Evolutionary conservation across 2,329 filamentous ascomycete species (phyloP).

Genomic region (Alternaria sp.): DNA sequence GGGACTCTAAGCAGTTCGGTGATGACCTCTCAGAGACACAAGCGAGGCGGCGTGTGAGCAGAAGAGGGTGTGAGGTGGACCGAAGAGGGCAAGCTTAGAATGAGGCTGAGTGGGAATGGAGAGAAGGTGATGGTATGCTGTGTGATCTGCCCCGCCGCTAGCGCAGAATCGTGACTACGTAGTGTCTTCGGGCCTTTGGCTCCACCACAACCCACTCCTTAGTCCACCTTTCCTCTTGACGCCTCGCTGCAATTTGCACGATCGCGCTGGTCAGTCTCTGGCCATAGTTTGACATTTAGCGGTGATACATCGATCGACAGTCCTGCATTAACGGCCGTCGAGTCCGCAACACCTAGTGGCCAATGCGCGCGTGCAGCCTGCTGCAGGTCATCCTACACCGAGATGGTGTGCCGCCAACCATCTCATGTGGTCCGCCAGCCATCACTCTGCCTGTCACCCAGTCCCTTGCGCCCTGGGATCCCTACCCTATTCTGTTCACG

Average conservation of each 20-base stretch:
- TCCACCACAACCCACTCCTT: slow-evolving; percentile 1
- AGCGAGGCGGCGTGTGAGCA: slow-evolving; percentile 35
- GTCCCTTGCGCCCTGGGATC: slow-evolving; percentile 41
- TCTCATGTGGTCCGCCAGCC: slow-evolving; percentile 37
- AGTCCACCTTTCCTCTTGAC: slow-evolving; percentile 10
- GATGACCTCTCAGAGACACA: slow-evolving; percentile 31
- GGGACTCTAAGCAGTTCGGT: slow-evolving; percentile 28
- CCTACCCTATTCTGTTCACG: slow-evolving; percentile 38
- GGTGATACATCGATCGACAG: slow-evolving; percentile 40
- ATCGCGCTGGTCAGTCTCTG: slow-evolving; percentile 26
- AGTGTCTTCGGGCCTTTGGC: slow-evolving; percentile 22
- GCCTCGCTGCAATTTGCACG: slow-evolving; percentile 24
- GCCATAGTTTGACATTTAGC: slow-evolving; percentile 23
- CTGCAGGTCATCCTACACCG: slow-evolving; percentile 42
- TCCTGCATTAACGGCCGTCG: slow-evolving; percentile 43
- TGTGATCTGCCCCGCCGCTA: slow-evolving; percentile 33
- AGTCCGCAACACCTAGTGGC: slow-evolving; percentile 38
- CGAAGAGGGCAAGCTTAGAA: slow-evolving; percentile 27
- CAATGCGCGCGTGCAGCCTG: slow-evolving; percentile 37
- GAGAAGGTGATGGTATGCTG: slow-evolving; percentile 27
- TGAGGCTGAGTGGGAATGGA: slow-evolving; percentile 36
- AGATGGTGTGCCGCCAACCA: slow-evolving; percentile 31
- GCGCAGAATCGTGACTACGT: slow-evolving; percentile 14
- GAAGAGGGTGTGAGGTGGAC: slow-evolving; percentile 28
- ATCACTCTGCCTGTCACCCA: slow-evolving; percentile 46